Evolutionary conservation across 2,329 filamentous ascomycete genomes (phyloP).

Genomic region (Sclerotinia sclerotiorum): DNA sequence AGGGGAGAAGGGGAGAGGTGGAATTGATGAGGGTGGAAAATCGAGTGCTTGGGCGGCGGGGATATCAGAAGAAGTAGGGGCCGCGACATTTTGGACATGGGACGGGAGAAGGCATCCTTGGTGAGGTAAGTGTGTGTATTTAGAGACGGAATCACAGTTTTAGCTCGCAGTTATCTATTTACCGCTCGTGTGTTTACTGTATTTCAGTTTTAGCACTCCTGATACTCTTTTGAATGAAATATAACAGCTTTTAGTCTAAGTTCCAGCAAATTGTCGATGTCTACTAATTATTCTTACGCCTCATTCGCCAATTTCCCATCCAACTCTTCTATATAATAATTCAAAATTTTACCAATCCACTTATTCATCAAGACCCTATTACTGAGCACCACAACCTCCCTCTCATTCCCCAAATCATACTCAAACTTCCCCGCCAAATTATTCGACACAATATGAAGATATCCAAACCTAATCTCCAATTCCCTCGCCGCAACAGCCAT

Average conservation of each 20-base stretch:
- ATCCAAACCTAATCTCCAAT: not conserved
- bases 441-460: constrained; percentile 12
- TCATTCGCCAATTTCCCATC: not conserved
- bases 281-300: not conserved
- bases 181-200: not conserved
- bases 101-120: constrained; percentile 11
- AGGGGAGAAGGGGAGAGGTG: constrained; percentile 8
- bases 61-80: not conserved
- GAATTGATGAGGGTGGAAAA: constrained; percentile 2
- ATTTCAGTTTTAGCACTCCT: not conserved
- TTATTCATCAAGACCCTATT: not conserved
- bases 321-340: not conserved
- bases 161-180: not conserved
- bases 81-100: constrained; percentile 11
- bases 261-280: too few species aligned
- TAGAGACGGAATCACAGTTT: not conserved
- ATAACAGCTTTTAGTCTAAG: not conserved
- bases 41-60: not conserved
- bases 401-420: constrained; percentile 13
- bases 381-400: not conserved
- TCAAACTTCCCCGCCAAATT: not conserved
- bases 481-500: constrained; percentile 8
- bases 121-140: not conserved
- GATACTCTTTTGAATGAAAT: too few species aligned
- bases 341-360: not conserved